Percentiles rank a stretch among this genome's conserved stretches.
These are phyloP conservation scores for Xanthoceras sorbifolium DNA, from an alignment of 345 rosid species.

Conservation along the genomic window DNA sequence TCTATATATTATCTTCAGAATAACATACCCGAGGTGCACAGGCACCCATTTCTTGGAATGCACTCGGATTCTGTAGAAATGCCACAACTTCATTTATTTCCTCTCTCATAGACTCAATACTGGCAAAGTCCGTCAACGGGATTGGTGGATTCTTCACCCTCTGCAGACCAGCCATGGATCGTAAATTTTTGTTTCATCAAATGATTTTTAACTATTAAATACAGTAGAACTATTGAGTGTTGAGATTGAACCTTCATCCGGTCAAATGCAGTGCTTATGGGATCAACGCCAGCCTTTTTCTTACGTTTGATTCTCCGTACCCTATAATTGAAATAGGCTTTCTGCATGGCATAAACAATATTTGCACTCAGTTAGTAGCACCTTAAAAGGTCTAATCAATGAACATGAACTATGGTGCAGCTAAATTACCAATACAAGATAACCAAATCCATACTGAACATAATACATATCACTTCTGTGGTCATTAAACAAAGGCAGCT, in stretches of 20 bases:
- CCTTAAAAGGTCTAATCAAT: constrained; percentile 6
- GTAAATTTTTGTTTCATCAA: constrained; percentile 15
- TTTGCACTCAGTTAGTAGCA: constrained; percentile 18
- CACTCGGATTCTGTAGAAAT: constrained; percentile 86
- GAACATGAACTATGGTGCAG: constrained; percentile 12
- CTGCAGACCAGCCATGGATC: constrained; percentile 37
- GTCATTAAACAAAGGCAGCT: neutral
- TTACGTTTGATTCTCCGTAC: constrained; percentile 53
- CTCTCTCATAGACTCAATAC: constrained; percentile 94
- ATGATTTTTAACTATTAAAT: neutral
- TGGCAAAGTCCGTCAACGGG: constrained; percentile 82
- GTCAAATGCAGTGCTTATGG: constrained; percentile 83
- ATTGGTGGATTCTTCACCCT: constrained; percentile 97
- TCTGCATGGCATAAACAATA: constrained; percentile 52
- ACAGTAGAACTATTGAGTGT: constrained; percentile 1
- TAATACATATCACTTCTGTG: neutral
- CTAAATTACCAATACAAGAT: neutral
- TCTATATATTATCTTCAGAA: constrained; percentile 17
- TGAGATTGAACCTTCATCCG: constrained; percentile 66
- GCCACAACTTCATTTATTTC: constrained; percentile 97
- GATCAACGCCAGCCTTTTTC: constrained; percentile 88
- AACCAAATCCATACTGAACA: neutral
- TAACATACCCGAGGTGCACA: constrained; percentile 86
- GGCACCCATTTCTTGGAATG: constrained; percentile 96
- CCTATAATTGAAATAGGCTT: constrained; percentile 60